Evolutionary conservation across 2,329 filamentous ascomycete species (phyloP).

Genomic region (Phaeosphaeria sp.): DNA sequence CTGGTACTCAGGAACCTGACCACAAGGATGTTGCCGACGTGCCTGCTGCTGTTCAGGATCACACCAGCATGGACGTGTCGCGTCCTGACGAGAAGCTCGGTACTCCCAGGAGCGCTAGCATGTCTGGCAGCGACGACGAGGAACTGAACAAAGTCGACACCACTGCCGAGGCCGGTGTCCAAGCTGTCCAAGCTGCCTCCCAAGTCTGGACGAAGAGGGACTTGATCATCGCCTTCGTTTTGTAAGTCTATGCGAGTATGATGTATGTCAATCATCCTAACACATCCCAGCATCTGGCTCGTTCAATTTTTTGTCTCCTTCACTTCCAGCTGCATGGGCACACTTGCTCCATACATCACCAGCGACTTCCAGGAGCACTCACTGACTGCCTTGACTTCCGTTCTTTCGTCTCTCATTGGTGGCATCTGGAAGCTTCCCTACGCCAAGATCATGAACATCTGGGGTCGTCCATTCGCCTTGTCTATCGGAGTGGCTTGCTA

Average conservation of each 20-base stretch:
- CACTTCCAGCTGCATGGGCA: conserved; percentile 51
- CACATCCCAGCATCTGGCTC: conserved; percentile 33
- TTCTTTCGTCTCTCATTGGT: conserved; percentile 48
- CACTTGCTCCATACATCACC: conserved; percentile 51
- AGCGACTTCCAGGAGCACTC: conserved; percentile 46
- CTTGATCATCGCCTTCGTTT: conserved; percentile 36
- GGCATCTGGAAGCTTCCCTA: conserved; percentile 51
- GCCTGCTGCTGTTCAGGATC: conserved; percentile 35
- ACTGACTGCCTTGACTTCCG: conserved; percentile 46
- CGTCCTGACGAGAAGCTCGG: conserved; percentile 38
- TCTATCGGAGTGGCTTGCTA: conserved; percentile 41
- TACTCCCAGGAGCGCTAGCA: conserved; percentile 20
- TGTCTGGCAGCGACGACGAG: conserved; percentile 28
- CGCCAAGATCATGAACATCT: conserved; percentile 54
- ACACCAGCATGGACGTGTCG: conserved; percentile 35
- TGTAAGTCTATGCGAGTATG: conserved; percentile 21
- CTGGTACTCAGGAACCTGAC: conserved; percentile 16
- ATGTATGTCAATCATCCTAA: conserved; percentile 14
- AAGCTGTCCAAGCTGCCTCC: conserved; percentile 37
- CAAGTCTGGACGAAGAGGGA: conserved; percentile 37
- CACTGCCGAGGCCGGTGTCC: conserved; percentile 37
- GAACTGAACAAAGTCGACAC: conserved; percentile 42
- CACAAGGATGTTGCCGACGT: conserved; percentile 37
- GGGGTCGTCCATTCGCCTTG: conserved; percentile 49
- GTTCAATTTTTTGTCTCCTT: conserved; percentile 59